phyloP scores from a whole-genome alignment of 768 basidiomycete species.

The Phlegmacium glaucopus region DNA sequence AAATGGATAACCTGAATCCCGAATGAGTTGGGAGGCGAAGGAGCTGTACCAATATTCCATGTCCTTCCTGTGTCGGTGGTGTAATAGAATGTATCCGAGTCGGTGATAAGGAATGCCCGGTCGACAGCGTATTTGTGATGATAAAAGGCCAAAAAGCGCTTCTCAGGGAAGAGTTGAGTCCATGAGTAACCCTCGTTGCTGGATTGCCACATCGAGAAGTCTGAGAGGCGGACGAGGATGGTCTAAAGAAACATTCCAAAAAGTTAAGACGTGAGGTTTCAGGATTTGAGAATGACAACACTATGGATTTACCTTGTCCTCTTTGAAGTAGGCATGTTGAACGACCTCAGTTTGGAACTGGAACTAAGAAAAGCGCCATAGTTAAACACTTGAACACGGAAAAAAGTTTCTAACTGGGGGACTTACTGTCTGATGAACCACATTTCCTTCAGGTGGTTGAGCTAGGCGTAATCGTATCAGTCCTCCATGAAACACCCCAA shows the following conservation, averaged over 20 bases:
- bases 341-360: slow-evolving; percentile 61
- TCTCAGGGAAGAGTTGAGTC: slow-evolving; percentile 57
- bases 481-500: not conserved
- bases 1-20: slow-evolving; percentile 76
- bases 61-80: slow-evolving; percentile 78
- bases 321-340: slow-evolving; percentile 83
- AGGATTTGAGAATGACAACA: not conserved
- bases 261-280: slow-evolving; percentile 4
- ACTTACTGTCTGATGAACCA: slow-evolving; percentile 72
- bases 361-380: slow-evolving; percentile 40
- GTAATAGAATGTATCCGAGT: slow-evolving; percentile 57
- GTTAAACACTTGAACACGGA: not conserved
- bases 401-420: not conserved
- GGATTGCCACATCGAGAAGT: slow-evolving; percentile 88
- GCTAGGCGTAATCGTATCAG: slow-evolving; percentile 39
- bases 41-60: slow-evolving; percentile 62
- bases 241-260: slow-evolving; percentile 53
- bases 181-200: slow-evolving; percentile 94
- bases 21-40: slow-evolving; percentile 77
- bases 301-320: slow-evolving; percentile 54
- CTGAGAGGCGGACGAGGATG: slow-evolving; percentile 75
- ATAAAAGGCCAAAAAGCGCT: slow-evolving; percentile 78
- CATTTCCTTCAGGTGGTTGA: slow-evolving; percentile 73
- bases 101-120: slow-evolving; percentile 89
- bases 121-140: slow-evolving; percentile 79